These are phyloP conservation scores for Fragaria vesca DNA, from an alignment of 306 rosid genomes.

Conservation along the genomic window DNA sequence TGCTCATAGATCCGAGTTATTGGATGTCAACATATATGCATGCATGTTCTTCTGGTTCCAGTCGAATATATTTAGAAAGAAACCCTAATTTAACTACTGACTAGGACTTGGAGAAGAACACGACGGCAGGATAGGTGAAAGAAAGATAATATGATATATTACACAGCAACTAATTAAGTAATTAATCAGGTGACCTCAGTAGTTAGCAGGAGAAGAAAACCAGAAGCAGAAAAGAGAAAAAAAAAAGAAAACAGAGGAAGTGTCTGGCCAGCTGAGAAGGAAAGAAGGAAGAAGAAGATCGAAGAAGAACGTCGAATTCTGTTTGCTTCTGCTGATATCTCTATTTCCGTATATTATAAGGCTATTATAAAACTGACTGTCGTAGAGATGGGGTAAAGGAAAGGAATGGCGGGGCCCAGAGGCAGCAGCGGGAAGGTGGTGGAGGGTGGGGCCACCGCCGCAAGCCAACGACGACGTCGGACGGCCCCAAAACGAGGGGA, in stretches of 20 bases:
- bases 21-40: background rate
- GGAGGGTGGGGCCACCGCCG: constrained; percentile 57
- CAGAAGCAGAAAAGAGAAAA: background rate
- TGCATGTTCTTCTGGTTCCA: background rate
- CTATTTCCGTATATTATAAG: background rate
- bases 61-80: background rate
- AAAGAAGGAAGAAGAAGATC: background rate
- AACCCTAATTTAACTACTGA: background rate
- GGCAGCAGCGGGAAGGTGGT: constrained; percentile 17
- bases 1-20: background rate
- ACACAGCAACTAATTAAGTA: background rate
- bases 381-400: constrained; percentile 7
- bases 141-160: background rate
- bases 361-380: background rate
- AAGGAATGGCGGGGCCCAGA: constrained; percentile 30
- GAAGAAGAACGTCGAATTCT: background rate
- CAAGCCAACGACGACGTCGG: constrained; percentile 59
- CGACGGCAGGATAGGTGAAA: background rate
- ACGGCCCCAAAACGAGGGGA: constrained; percentile 49
- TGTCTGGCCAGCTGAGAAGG: background rate
- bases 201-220: background rate
- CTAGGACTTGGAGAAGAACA: background rate
- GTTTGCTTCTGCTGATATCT: background rate
- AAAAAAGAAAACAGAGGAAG: background rate
- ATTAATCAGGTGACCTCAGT: background rate